A percentile compares a stretch with the other conserved stretches of the same genome.
Evolutionary conservation across 192 early-diverging fungal genomes (phyloP).

Genomic region (Podila clonocystis): DNA sequence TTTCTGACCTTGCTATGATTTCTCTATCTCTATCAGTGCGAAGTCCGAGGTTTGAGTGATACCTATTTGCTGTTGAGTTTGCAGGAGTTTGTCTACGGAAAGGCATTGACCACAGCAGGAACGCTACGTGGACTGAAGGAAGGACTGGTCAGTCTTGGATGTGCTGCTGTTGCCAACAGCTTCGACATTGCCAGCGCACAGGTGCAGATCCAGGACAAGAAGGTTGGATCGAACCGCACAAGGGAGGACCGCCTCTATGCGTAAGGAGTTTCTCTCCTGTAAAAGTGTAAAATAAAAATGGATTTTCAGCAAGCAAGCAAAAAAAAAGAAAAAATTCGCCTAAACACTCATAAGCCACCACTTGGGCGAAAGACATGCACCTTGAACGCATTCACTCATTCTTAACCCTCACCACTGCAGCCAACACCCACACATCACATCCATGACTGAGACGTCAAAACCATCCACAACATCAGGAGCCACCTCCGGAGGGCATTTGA

Average conservation of each 20-base stretch:
- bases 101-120: slow-evolving; percentile 35
- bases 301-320: background rate
- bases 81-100: slow-evolving; percentile 45
- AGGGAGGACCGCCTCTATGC: slow-evolving; percentile 41
- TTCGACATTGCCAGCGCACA: slow-evolving; percentile 19
- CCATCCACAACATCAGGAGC: slow-evolving; percentile 6
- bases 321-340: too few species aligned
- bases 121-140: slow-evolving; percentile 46
- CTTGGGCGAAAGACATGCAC: background rate
- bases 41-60: slow-evolving; percentile 33
- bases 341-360: too few species aligned
- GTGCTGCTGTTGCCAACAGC: slow-evolving; percentile 8
- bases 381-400: background rate
- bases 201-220: slow-evolving; percentile 34
- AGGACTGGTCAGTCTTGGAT: slow-evolving; percentile 26
- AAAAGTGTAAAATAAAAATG: background rate
- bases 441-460: background rate
- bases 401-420: background rate
- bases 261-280: background rate
- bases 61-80: slow-evolving; percentile 40
- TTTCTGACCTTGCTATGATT: background rate
- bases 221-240: slow-evolving; percentile 39
- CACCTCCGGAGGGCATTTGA: slow-evolving; percentile 22
- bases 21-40: slow-evolving; percentile 13
- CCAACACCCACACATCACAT: background rate